A percentile compares a stretch with the other conserved stretches of the same genome.
These are phyloP conservation scores for Heliosperma pusillum DNA, from an alignment of 148 eudicot species.

Conservation along the genomic window DNA sequence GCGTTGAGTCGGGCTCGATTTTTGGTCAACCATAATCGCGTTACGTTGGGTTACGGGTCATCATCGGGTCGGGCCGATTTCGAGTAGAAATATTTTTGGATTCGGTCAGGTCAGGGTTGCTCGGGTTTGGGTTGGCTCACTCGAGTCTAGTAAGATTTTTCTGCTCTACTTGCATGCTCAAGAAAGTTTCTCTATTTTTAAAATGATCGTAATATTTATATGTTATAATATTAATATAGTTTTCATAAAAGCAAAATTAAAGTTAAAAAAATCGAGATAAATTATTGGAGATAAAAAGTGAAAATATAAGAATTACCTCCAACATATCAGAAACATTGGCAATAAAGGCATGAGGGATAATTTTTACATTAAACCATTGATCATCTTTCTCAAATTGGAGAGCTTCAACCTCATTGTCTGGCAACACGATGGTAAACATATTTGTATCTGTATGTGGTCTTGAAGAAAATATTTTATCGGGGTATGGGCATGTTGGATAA, in stretches of 20 bases:
- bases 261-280: neutral
- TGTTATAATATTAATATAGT: no score
- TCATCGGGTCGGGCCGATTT: no score
- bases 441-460: conserved; percentile 47
- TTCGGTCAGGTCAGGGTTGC: no score
- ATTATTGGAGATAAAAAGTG: neutral
- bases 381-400: conserved; percentile 41
- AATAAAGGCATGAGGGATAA: conserved; percentile 36
- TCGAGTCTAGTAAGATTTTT: no score
- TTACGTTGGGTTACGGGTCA: no score
- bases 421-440: conserved; percentile 35
- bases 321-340: conserved; percentile 40
- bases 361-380: conserved; percentile 41
- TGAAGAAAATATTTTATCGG: conserved; percentile 29
- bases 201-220: no score
- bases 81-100: no score
- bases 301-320: conserved; percentile 28
- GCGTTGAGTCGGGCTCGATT: no score
- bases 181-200: no score
- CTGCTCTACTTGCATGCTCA: no score
- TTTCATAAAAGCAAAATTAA: neutral
- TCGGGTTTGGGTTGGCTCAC: no score
- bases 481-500: conserved; percentile 42
- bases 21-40: no score
- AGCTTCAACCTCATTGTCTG: conserved; percentile 42